A percentile compares a stretch with the other conserved stretches of the same genome.
These are phyloP conservation scores for Paxillus ammoniavirescens DNA, from an alignment of 768 basidiomycete genomes.

Conservation along the genomic window DNA sequence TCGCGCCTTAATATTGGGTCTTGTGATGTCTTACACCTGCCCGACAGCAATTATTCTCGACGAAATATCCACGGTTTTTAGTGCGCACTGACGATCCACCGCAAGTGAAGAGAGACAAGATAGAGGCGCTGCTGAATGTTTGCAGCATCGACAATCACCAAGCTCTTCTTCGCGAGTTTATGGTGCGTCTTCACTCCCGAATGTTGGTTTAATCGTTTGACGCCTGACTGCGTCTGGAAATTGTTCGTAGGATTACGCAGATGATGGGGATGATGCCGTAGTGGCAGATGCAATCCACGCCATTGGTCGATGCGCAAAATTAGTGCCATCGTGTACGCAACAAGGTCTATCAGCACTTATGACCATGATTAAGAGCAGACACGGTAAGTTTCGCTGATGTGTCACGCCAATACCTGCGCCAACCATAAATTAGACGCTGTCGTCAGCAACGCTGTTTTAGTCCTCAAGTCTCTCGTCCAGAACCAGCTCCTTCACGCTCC, in stretches of 20 bases:
- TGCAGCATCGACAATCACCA: constrained; percentile 66
- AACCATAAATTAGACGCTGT: constrained; percentile 55
- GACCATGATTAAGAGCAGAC: constrained; percentile 70
- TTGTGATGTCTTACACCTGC: neutral
- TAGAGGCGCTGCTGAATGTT: constrained; percentile 68
- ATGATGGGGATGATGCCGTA: constrained; percentile 71
- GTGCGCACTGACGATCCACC: constrained; percentile 65
- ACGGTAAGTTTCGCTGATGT: constrained; percentile 48
- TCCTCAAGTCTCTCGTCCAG: constrained; percentile 83
- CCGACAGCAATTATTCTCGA: constrained; percentile 48
- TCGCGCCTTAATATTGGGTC: neutral
- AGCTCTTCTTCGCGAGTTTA: constrained; percentile 76
- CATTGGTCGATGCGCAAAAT: constrained; percentile 71
- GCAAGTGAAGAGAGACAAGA: constrained; percentile 71
- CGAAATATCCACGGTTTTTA: constrained; percentile 65
- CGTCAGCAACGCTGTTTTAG: constrained; percentile 78
- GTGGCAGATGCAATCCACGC: constrained; percentile 74
- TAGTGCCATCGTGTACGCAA: constrained; percentile 64
- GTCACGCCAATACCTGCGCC: neutral
- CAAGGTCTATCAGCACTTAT: constrained; percentile 78
- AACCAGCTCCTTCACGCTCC: constrained; percentile 46
- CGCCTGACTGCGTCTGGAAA: neutral
- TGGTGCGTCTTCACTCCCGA: constrained; percentile 48
- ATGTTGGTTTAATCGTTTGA: neutral
- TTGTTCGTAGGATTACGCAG: constrained; percentile 66